These are phyloP conservation scores for Phytophthora uliginosa DNA, from an alignment of 352 stramenopile species.

Conservation along the genomic window DNA sequence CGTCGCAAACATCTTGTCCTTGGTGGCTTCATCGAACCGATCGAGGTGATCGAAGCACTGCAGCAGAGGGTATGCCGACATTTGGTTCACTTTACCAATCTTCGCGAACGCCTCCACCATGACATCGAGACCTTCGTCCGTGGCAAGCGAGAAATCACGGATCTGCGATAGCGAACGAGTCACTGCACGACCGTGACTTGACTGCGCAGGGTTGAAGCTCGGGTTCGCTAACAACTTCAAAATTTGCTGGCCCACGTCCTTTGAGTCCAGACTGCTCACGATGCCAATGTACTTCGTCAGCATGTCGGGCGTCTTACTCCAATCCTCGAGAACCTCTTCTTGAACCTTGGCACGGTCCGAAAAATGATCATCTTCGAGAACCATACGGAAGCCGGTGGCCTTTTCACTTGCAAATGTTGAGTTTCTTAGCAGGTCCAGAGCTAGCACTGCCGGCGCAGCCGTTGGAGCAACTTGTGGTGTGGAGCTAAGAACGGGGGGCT, in stretches of 20 bases:
- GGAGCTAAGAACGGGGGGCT: slow-evolving; percentile 53
- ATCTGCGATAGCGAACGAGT: slow-evolving; percentile 77
- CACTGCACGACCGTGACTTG: slow-evolving; percentile 77
- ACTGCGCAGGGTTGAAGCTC: slow-evolving; percentile 82
- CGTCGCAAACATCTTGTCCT: slow-evolving; percentile 58
- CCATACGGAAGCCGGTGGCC: slow-evolving; percentile 64
- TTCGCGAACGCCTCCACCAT: slow-evolving; percentile 80
- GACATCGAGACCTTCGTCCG: slow-evolving; percentile 79
- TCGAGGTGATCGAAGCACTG: slow-evolving; percentile 86
- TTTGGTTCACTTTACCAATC: slow-evolving; percentile 90
- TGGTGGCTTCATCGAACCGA: slow-evolving; percentile 71
- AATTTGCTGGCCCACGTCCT: slow-evolving; percentile 80
- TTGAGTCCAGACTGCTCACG: slow-evolving; percentile 71
- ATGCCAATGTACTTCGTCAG: slow-evolving; percentile 86
- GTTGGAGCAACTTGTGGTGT: slow-evolving; percentile 54
- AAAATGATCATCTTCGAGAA: slow-evolving; percentile 73
- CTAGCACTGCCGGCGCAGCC: slow-evolving; percentile 55
- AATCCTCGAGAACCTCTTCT: slow-evolving; percentile 76
- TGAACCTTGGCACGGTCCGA: slow-evolving; percentile 70
- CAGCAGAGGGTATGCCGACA: slow-evolving; percentile 85
- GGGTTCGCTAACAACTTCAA: slow-evolving; percentile 68
- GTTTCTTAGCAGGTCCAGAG: slow-evolving; percentile 65
- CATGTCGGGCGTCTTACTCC: slow-evolving; percentile 77
- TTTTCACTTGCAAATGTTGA: slow-evolving; percentile 83
- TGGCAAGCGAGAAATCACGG: slow-evolving; percentile 78